phyloP scores from a whole-genome alignment of 495 filamentous ascomycete species.

The Apiosordaria backusii region DNA sequence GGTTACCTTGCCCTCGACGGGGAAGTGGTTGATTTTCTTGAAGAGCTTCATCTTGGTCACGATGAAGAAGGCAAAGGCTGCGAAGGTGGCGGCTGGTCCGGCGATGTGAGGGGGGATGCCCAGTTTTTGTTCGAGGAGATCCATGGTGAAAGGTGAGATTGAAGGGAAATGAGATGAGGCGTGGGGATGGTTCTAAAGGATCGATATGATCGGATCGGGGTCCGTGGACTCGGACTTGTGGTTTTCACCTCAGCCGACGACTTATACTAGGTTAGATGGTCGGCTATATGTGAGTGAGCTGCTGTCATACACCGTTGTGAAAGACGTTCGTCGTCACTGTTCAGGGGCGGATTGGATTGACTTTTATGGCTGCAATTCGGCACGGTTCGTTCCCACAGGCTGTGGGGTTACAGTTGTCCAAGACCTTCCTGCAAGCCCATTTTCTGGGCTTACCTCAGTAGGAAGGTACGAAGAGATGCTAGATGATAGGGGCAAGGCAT shows the following conservation, averaged over 20 bases:
- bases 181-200: slow-evolving; percentile 1
- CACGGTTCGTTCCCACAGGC: background rate
- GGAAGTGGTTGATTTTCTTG: slow-evolving; percentile 67
- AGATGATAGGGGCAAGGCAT: background rate
- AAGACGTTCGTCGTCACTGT: background rate
- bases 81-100: slow-evolving; percentile 44
- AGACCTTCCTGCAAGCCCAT: background rate
- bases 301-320: background rate
- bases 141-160: slow-evolving; percentile 16
- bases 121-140: slow-evolving; percentile 14
- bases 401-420: background rate
- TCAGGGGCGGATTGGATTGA: slow-evolving; percentile 4
- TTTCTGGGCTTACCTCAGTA: background rate
- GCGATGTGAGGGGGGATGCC: slow-evolving; percentile 23
- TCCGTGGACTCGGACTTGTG: background rate
- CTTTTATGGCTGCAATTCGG: background rate
- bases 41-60: slow-evolving; percentile 62
- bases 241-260: background rate
- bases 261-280: background rate
- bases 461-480: background rate
- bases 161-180: background rate
- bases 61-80: slow-evolving; percentile 44
- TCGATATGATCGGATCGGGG: background rate
- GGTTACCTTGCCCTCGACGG: slow-evolving; percentile 71
- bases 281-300: background rate